Conservation (phyloP, 2,329 filamentous ascomycete genomes). For the Fusarium sp. region DNA sequence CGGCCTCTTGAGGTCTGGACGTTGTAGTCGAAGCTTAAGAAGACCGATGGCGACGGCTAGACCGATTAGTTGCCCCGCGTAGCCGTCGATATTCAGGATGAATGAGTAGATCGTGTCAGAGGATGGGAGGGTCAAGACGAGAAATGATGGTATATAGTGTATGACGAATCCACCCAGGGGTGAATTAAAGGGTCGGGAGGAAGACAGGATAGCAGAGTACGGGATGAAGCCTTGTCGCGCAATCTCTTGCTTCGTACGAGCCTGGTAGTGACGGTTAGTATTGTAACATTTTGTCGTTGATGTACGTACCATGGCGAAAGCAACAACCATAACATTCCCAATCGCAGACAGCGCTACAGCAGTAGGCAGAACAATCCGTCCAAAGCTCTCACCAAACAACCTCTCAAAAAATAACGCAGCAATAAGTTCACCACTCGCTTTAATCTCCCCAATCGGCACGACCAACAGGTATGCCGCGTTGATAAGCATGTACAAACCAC, state of each 20-base stretch:
- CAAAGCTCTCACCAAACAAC: slow-evolving; percentile 69
- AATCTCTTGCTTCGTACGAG: slow-evolving; percentile 77
- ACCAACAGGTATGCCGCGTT: slow-evolving; percentile 73
- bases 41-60: slow-evolving; percentile 68
- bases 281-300: neutral
- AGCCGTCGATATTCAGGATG: slow-evolving; percentile 77
- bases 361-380: slow-evolving; percentile 68
- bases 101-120: slow-evolving; percentile 76
- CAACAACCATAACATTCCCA: slow-evolving; percentile 79
- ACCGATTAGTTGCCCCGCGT: slow-evolving; percentile 70
- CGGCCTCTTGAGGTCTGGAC: slow-evolving; percentile 69
- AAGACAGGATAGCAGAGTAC: slow-evolving; percentile 68
- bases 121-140: slow-evolving; percentile 74
- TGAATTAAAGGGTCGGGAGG: slow-evolving; percentile 73
- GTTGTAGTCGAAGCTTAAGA: slow-evolving; percentile 67
- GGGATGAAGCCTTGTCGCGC: slow-evolving; percentile 77
- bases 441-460: slow-evolving; percentile 74
- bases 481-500: slow-evolving; percentile 72
- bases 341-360: slow-evolving; percentile 74
- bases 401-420: slow-evolving; percentile 74
- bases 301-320: slow-evolving; percentile 70
- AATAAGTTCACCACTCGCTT: slow-evolving; percentile 72
- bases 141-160: slow-evolving; percentile 73
- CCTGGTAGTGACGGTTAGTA: slow-evolving; percentile 53
- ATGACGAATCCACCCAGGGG: slow-evolving; percentile 75